Evolutionary conservation across 495 filamentous ascomycete genomes (phyloP), one percentile per base, ranked within the genome.

Genomic region (Parmelia sp.): DNA sequence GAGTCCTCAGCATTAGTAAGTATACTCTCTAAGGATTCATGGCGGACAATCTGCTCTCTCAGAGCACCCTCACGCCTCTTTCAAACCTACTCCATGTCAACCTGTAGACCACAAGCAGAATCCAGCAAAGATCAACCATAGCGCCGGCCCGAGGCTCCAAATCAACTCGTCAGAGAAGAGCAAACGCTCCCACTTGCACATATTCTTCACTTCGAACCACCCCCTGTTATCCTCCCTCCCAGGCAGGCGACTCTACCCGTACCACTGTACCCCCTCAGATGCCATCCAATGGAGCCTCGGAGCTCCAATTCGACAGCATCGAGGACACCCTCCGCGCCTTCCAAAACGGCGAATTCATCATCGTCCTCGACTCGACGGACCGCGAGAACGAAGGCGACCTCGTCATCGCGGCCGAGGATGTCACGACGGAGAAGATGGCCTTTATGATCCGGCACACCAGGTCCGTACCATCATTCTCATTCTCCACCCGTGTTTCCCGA

Each of bases 301-400:
- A 76, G 57, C 76, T 79, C 47, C 73, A 80, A 55, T 96, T 97
- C 75, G 88, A 96, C 76, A 83, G 84, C 58, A 96, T 97, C 77
- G 86, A 90, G 63, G 91, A 96, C 65, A 83, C 88, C 42, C 85
- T 96, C 68, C 78, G 80, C 65, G 90, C 92, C 44, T 96, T 96
- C 75, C 84, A 90, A 96, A 92, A 83, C 68, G 92, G 91, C 74
- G 85, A 97, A 74, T 97, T 97, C 82, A 90, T 98, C 72, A 84
- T 98, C 60, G 91, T 96, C 27, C 90, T 97, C 65, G 95, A 98
- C 77, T 88, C 88, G 64, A 84, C 88, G 57, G 82, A 86, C 62
- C 92, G 94, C 72, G 95, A 98, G 74, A 97, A 97, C 76, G 95
- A 98, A 81, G 95, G 91, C 70, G 94, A 98, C 77, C 86, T 98